These are phyloP conservation scores for Stephania cephalantha DNA, from an alignment of 164 flowering plant species.

Conservation along the genomic window DNA sequence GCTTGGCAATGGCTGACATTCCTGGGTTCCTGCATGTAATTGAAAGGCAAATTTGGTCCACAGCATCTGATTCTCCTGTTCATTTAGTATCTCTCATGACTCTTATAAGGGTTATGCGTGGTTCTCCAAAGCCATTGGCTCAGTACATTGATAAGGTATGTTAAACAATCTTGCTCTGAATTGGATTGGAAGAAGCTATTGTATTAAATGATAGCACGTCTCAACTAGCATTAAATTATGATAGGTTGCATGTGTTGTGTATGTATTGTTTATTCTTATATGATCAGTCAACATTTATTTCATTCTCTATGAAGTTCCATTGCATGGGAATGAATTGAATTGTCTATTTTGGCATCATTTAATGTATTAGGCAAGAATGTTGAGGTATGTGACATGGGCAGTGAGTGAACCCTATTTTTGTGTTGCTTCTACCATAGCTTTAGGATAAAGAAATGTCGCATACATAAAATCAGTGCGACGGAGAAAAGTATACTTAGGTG, in stretches of 20 bases:
- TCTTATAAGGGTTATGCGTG: slow-evolving; percentile 74
- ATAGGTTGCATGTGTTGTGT: not conserved
- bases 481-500: no score
- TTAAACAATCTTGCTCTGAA: slow-evolving; percentile 6
- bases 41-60: slow-evolving; percentile 94
- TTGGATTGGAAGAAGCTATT: not conserved
- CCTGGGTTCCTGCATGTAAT: slow-evolving; percentile 60
- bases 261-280: no score
- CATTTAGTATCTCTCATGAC: slow-evolving; percentile 78
- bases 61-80: slow-evolving; percentile 98
- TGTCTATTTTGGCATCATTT: no score
- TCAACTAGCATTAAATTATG: not conserved
- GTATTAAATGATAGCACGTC: not conserved
- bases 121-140: slow-evolving; percentile 68
- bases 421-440: no score
- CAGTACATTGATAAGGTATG: slow-evolving; percentile 87
- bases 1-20: slow-evolving; percentile 86
- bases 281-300: no score
- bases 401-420: no score
- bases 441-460: no score
- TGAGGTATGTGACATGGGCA: no score
- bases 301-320: not conserved
- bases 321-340: no score
- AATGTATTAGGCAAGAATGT: no score
- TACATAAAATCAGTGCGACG: no score